Evolutionary conservation across 768 basidiomycete genomes (phyloP).

Genomic region (Lentinula sp.): DNA sequence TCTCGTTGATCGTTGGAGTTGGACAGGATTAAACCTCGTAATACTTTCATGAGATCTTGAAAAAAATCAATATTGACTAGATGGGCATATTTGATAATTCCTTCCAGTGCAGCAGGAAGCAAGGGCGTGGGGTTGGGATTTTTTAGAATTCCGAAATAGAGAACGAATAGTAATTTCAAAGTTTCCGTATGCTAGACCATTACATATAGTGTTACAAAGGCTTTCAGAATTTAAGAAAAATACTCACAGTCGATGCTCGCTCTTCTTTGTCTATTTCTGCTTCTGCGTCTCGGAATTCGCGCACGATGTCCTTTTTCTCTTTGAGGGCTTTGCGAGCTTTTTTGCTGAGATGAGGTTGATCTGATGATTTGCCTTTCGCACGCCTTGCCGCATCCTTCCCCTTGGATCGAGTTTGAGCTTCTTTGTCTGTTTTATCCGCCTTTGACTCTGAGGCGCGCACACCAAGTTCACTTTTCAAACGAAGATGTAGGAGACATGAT

Average conservation of each 20-base stretch:
- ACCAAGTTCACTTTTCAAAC: conserved; percentile 80
- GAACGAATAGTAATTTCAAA: conserved; percentile 90
- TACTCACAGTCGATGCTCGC: conserved; percentile 68
- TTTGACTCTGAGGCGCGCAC: conserved; percentile 71
- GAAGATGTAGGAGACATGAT: conserved; percentile 76
- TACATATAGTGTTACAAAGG: conserved; percentile 8
- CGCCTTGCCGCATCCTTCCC: conserved; percentile 36
- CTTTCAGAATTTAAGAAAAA: background rate
- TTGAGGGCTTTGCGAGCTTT: conserved; percentile 81
- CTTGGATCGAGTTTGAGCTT: conserved; percentile 32
- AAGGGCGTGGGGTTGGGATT: conserved; percentile 71
- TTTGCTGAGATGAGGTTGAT: conserved; percentile 82
- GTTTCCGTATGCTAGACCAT: conserved; percentile 89
- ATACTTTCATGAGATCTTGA: conserved; percentile 84
- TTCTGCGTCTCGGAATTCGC: conserved; percentile 91
- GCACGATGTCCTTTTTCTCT: conserved; percentile 85
- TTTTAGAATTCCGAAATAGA: conserved; percentile 96
- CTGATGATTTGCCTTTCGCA: conserved; percentile 52
- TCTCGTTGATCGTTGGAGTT: conserved; percentile 31
- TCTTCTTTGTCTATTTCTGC: conserved; percentile 93
- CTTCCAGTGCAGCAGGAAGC: conserved; percentile 82
- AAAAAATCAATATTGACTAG: conserved; percentile 99
- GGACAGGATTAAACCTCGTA: conserved; percentile 69
- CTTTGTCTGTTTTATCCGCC: conserved; percentile 41
- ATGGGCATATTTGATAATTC: conserved; percentile 91